Percentiles rank a stretch among this genome's conserved stretches.
phyloP scores from a whole-genome alignment of 1,284 basidiomycete species.

The Apiotrichum sp. region DNA sequence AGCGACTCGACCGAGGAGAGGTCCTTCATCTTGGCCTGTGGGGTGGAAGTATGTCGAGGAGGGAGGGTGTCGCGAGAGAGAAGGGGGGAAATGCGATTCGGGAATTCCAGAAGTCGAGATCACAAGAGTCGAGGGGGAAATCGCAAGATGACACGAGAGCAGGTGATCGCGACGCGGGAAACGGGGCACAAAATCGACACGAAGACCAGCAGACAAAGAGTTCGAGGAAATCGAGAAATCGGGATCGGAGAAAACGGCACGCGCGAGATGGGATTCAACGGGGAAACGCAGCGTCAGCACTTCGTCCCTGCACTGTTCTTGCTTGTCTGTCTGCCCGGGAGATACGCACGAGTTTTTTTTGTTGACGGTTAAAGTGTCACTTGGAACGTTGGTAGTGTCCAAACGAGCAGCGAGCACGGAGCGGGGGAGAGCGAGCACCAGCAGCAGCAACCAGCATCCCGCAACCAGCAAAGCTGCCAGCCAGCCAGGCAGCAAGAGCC shows the following conservation, averaged over 20 bases:
- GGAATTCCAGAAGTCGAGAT: neutral
- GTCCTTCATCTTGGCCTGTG: constrained; percentile 48
- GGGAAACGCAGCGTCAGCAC: neutral
- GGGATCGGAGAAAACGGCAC: neutral
- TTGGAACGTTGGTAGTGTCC: neutral
- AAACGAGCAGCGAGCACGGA: neutral
- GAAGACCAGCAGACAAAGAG: neutral
- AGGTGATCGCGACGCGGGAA: neutral
- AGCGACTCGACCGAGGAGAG: constrained; percentile 67
- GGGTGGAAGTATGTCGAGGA: constrained; percentile 16
- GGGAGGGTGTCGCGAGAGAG: neutral
- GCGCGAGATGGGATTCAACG: neutral
- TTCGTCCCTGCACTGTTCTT: neutral
- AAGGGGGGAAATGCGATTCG: no score
- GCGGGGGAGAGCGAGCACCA: neutral
- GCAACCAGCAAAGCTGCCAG: neutral
- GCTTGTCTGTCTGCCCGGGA: neutral
- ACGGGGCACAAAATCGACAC: neutral
- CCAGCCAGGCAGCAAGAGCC: neutral
- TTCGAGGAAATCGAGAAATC: neutral
- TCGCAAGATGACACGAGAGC: neutral
- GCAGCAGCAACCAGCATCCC: neutral
- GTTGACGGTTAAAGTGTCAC: constrained; percentile 6
- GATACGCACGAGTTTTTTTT: constrained; percentile 8
- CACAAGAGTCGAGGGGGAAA: neutral